Evolutionary conservation across 78 protist genomes (phyloP), one percentile per base, ranked within the genome.

Genomic region (Guillardia theta): DNA sequence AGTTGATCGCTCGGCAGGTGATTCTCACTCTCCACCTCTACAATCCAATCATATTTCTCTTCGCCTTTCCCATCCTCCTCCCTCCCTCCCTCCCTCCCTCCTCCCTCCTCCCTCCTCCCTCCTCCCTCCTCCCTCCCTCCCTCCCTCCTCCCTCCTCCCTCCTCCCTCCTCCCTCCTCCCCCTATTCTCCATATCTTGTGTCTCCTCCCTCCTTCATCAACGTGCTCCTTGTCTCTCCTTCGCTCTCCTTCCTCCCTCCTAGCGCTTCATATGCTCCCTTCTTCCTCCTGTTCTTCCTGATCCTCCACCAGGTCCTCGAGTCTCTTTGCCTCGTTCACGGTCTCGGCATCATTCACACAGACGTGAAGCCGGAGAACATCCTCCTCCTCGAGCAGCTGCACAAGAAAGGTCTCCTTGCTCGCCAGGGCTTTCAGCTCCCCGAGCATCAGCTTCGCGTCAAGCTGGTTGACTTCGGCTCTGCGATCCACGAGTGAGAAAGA

Each of bases 341-440:
- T 41, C 93, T 10, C 76, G n/a, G 62, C 54, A 88, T 97, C 30
- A 96, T 97, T 10, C 99, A 98, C 97, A 97, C 99, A n/a, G 99
- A 98, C 93, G 88, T 98, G 46, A 98, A 98, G 95, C 98, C 98
- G 24, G 99, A 98, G 96, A 98, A 98, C 96, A 96, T 98, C 64
- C 93, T 88, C 93, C 3, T 48, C 45, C 37, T 48, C 45, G 76
- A 88, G 43, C 70, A 58, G 70, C 70, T 58, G 6, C 70, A 58
- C 70, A 58, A 58, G 70, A 24, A 30, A 1, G 70, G 70, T 8
- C 27, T 58, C 27, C 39, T 58, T 8, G 21, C 27, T 30, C 70
- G 70, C 70, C 70, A 24, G 3, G 70, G 41, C 1, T 12, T 70
- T 4, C 83, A 4, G n/a, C 22, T 33, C 21, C 83, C 46, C 1